Conservation (phyloP, 2,329 filamentous ascomycete genomes). For the Dichotomopilus funicola region DNA sequence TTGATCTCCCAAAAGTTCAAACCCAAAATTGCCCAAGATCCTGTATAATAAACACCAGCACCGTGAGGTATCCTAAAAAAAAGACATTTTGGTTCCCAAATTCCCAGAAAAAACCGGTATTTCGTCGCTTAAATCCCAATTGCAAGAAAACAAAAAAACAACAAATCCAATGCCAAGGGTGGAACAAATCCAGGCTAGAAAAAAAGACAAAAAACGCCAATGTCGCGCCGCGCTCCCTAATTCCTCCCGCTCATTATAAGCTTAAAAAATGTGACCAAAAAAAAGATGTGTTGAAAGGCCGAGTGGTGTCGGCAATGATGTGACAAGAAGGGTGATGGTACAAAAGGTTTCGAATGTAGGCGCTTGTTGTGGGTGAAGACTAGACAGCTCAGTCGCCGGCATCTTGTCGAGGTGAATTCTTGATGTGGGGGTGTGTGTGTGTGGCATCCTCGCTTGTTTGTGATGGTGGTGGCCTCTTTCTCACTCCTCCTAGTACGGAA, state of each 20-base stretch:
- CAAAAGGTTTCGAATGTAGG: neutral
- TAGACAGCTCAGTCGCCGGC: too few relatives aligned
- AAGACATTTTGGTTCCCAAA: neutral
- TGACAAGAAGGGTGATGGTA: neutral
- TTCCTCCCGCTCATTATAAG: neutral
- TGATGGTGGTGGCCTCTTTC: neutral
- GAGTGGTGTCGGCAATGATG: neutral
- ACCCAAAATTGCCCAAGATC: constrained; percentile 1
- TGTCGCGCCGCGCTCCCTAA: neutral
- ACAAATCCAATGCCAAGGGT: neutral
- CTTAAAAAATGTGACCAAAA: neutral
- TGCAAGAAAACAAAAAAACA: neutral
- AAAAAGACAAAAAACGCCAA: neutral
- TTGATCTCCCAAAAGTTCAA: neutral
- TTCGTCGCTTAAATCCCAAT: neutral
- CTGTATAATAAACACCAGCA: constrained; percentile 8
- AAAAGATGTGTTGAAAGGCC: neutral
- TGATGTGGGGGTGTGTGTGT: neutral
- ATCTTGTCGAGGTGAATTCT: too few relatives aligned
- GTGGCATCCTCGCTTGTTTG: neutral
- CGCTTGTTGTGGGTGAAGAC: too few relatives aligned
- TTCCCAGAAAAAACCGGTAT: neutral
- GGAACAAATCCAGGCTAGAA: too few relatives aligned
- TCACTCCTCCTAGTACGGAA: neutral
- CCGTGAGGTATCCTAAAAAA: constrained; percentile 4